Evolutionary conservation across 2,329 filamentous ascomycete genomes (phyloP).

Genomic region (Alternaria sp.): DNA sequence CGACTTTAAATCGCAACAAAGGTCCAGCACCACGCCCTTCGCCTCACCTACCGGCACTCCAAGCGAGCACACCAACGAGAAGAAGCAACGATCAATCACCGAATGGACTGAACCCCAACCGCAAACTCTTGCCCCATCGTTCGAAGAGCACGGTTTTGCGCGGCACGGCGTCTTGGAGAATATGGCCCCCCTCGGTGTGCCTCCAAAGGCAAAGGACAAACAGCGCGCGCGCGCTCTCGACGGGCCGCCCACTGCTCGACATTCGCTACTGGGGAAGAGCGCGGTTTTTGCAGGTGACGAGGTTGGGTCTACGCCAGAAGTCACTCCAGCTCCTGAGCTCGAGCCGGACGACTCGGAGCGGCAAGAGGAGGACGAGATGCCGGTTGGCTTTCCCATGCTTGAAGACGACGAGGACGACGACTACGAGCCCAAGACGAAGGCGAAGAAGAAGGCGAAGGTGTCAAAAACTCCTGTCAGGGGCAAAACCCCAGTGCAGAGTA

Average conservation of each 20-base stretch:
- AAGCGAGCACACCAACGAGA: constrained; percentile 40
- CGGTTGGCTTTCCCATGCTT: constrained; percentile 40
- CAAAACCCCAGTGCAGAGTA: constrained; percentile 44
- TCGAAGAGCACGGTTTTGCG: constrained; percentile 77
- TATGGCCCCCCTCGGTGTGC: constrained; percentile 81
- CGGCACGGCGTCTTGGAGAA: constrained; percentile 79
- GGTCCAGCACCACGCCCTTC: constrained; percentile 48
- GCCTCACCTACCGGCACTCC: constrained; percentile 42
- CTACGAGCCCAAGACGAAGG: constrained; percentile 50
- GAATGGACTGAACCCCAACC: constrained; percentile 66
- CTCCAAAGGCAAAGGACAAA: constrained; percentile 70
- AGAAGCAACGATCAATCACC: constrained; percentile 52
- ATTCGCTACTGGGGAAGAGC: constrained; percentile 54
- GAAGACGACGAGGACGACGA: constrained; percentile 59
- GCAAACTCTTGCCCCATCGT: constrained; percentile 69
- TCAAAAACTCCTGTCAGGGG: constrained; percentile 48
- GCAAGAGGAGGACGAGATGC: constrained; percentile 48
- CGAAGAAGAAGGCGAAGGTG: constrained; percentile 43
- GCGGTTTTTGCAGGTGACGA: constrained; percentile 49
- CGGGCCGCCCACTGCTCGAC: constrained; percentile 42
- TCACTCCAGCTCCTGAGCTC: constrained; percentile 51
- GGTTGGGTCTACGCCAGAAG: constrained; percentile 57
- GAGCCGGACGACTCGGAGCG: constrained; percentile 52
- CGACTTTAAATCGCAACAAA: constrained; percentile 36
- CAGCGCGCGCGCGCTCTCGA: constrained; percentile 59